phyloP scores from a whole-genome alignment of 2,329 filamentous ascomycete species.

The Aspergillus ustus region DNA sequence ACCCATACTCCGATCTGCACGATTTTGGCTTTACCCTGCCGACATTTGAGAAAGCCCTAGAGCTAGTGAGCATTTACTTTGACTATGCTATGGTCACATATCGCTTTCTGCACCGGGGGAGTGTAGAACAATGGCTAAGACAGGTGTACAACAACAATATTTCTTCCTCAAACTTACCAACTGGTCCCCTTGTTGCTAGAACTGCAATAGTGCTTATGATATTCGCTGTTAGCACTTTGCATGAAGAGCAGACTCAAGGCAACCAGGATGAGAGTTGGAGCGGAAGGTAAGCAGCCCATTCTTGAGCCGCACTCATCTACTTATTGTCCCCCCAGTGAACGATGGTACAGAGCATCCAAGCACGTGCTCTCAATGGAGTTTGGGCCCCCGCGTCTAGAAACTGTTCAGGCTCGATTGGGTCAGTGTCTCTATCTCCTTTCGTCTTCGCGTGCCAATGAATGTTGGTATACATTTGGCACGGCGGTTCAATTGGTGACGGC shows the following conservation, averaged over 20 bases:
- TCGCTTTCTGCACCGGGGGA: constrained; percentile 61
- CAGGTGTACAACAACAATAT: constrained; percentile 46
- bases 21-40: constrained; percentile 46
- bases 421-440: constrained; percentile 64
- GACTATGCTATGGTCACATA: constrained; percentile 66
- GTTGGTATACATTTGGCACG: constrained; percentile 65
- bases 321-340: constrained; percentile 33
- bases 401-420: constrained; percentile 61
- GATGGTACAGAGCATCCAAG: constrained; percentile 45
- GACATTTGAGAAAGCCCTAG: constrained; percentile 43
- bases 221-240: constrained; percentile 54
- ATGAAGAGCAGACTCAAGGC: constrained; percentile 47
- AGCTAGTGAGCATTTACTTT: constrained; percentile 60
- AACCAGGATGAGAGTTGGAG: constrained; percentile 30
- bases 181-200: constrained; percentile 49
- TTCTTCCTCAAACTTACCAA: constrained; percentile 42
- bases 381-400: constrained; percentile 59
- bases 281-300: constrained; percentile 32
- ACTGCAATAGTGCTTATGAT: constrained; percentile 55
- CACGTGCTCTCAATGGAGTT: constrained; percentile 50
- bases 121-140: constrained; percentile 55
- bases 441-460: constrained; percentile 64
- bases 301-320: not conserved
- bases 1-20: constrained; percentile 48
- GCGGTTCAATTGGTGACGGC: constrained; percentile 58